Evolutionary conservation across 2,329 filamentous ascomycete genomes (phyloP).

Genomic region (Seiridium unicorne): DNA sequence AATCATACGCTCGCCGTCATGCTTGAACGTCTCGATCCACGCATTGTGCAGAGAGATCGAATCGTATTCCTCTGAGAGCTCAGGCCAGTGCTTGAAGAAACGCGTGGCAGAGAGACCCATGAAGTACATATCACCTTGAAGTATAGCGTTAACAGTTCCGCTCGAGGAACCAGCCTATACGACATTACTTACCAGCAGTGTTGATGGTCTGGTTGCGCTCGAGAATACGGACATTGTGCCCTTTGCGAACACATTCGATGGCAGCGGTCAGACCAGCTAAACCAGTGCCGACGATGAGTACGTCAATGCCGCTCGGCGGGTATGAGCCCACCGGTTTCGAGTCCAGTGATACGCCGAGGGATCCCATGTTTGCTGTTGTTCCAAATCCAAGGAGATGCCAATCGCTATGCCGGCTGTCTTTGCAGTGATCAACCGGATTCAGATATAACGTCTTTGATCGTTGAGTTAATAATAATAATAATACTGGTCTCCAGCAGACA

Average conservation of each 20-base stretch:
- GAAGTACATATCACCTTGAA: conserved; percentile 56
- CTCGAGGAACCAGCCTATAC: not conserved
- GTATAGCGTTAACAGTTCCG: conserved; percentile 6
- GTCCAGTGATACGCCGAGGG: conserved; percentile 26
- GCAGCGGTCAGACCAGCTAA: conserved; percentile 61
- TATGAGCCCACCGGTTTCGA: conserved; percentile 51
- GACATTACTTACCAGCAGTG: conserved; percentile 41
- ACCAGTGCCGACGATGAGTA: conserved; percentile 54
- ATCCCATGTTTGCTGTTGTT: conserved; percentile 19
- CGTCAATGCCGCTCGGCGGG: conserved; percentile 42
- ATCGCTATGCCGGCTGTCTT: no score
- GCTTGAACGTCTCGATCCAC: conserved; percentile 56
- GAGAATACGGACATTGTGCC: conserved; percentile 49
- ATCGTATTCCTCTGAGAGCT: conserved; percentile 48
- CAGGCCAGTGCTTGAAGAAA: conserved; percentile 55
- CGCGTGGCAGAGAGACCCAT: conserved; percentile 55
- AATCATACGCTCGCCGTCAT: conserved; percentile 48
- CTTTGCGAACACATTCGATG: conserved; percentile 60
- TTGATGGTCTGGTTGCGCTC: conserved; percentile 48
- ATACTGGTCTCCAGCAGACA: no score
- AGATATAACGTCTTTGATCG: no score
- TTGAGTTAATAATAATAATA: no score
- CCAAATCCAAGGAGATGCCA: no score
- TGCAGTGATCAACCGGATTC: no score
- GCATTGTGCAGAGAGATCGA: conserved; percentile 50